Evolutionary conservation across 2,329 filamentous ascomycete species (phyloP), one percentile per base, ranked within the genome.

Genomic region (Grosmannia penicillata): DNA sequence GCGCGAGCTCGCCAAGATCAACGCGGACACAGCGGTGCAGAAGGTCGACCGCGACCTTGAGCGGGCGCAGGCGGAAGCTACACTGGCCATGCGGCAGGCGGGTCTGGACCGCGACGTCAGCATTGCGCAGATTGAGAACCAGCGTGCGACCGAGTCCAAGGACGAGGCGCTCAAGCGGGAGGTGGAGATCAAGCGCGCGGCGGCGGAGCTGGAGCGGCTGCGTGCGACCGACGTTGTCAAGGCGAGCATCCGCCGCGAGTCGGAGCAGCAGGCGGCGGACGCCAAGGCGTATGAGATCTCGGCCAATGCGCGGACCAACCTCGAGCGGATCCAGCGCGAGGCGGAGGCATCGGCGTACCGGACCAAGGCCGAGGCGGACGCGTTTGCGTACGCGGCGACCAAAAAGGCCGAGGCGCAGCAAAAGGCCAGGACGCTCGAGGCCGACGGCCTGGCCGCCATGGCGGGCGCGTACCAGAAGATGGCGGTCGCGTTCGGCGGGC

Each of bases 11-110:
- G 82, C 83, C 49, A 89, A 86, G 63, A 93, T 93, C 60, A 75
- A 87, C 56, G 83, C 84, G 47, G 77, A 84, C 49, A 93, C 84
- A 1, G 82, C 83, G 2, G 82, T 91, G 2, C 71, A 83, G 43
- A 85, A 89, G 62, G 91, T 84, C 0, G 77, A 89, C 53, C 77
- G 83, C 36, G 85, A 89, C 53, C 78, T 80, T 33, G 82, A 91
- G 60, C 83, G 84, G 44, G 81, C 82, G 3, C 60, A 71, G 33
- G 85, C 85, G 31, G 83, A 91, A 53, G 81, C 83, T 10, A 75
- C 76, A 39, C 71, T 93, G 38, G 72, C 75, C 27, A 83, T 78
- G 15, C 70, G 75, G 47, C 76, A 86, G 57, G 80, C 82, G 2
- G 69, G 71, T 37, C 77, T 91, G 42, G 70, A 75, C 47, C 73